Evolutionary conservation across 257 asterid species (phyloP).

Genomic region (Solanum tarijense): DNA sequence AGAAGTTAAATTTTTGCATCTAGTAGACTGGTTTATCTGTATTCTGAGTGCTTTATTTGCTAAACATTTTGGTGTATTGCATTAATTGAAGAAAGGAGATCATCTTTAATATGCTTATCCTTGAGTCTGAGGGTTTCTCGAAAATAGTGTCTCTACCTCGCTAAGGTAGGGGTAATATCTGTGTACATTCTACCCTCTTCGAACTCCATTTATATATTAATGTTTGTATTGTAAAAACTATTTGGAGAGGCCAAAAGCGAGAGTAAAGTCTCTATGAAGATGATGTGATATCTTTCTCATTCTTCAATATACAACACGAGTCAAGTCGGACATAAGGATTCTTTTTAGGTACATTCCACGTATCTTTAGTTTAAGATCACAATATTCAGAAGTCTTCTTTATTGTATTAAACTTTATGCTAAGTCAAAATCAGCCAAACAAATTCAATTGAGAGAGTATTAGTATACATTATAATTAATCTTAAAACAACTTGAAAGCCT

Average conservation of each 20-base stretch:
- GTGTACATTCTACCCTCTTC: neutral
- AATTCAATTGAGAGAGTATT: neutral
- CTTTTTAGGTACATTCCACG: rapidly evolving
- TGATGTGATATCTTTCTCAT: neutral
- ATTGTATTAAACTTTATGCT: neutral
- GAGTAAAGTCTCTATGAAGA: neutral
- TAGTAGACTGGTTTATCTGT: neutral
- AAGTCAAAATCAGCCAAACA: neutral
- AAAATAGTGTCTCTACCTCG: rapidly evolving
- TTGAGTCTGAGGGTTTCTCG: neutral
- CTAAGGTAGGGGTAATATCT: neutral
- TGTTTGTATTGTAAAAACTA: neutral
- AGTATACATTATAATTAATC: too few species aligned
- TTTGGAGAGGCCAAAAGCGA: neutral
- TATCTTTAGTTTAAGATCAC: too few species aligned
- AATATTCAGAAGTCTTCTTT: too few species aligned
- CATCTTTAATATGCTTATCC: neutral
- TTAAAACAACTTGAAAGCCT: neutral
- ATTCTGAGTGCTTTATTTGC: neutral
- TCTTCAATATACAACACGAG: neutral
- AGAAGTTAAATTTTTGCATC: neutral
- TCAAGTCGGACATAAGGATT: neutral
- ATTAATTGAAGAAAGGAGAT: neutral
- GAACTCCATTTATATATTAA: too few species aligned
- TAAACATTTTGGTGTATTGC: neutral